These are phyloP conservation scores for Ophiocordyceps camponoti-rufipedis DNA, from an alignment of 2,329 filamentous ascomycete genomes.

Conservation along the genomic window DNA sequence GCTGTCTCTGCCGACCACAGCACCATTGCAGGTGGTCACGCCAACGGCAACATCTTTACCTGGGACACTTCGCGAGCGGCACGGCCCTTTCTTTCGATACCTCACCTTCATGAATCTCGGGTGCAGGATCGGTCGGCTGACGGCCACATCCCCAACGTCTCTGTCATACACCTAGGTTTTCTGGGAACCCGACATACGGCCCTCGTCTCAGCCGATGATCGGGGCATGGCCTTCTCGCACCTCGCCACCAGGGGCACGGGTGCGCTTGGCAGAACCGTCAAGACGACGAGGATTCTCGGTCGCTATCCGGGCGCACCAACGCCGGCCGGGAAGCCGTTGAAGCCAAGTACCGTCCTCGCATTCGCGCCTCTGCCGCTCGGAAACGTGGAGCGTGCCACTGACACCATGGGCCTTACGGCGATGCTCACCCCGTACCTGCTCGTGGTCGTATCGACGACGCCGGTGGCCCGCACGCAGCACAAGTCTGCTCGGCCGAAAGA, in stretches of 20 bases:
- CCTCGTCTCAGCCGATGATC: conserved; percentile 83
- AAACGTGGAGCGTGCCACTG: conserved; percentile 81
- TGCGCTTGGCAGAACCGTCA: conserved; percentile 67
- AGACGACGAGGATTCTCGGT: conserved; percentile 77
- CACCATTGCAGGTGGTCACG: conserved; percentile 79
- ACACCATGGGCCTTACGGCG: conserved; percentile 77
- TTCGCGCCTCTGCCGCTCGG: conserved; percentile 82
- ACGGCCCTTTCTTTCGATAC: conserved; percentile 74
- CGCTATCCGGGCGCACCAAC: conserved; percentile 61
- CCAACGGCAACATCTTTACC: conserved; percentile 81
- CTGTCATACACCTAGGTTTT: conserved; percentile 85
- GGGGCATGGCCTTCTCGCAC: conserved; percentile 96
- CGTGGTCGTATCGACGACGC: conserved; percentile 93
- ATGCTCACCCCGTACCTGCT: conserved; percentile 91
- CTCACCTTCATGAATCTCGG: conserved; percentile 50
- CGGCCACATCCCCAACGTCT: conserved; percentile 62
- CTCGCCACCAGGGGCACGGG: conserved; percentile 83
- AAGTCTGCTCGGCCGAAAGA: conserved; percentile 87
- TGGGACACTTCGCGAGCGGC: conserved; percentile 81
- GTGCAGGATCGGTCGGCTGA: conserved; percentile 50
- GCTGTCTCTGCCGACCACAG: conserved; percentile 88
- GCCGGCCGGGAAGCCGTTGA: conserved; percentile 48
- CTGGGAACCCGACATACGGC: conserved; percentile 86
- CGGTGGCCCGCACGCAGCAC: conserved; percentile 88
- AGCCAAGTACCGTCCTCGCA: conserved; percentile 85